Percentiles rank a stretch among this genome's conserved stretches.
Evolutionary conservation across 148 eudicot species (phyloP).

Genomic region (Limonium bicolor): DNA sequence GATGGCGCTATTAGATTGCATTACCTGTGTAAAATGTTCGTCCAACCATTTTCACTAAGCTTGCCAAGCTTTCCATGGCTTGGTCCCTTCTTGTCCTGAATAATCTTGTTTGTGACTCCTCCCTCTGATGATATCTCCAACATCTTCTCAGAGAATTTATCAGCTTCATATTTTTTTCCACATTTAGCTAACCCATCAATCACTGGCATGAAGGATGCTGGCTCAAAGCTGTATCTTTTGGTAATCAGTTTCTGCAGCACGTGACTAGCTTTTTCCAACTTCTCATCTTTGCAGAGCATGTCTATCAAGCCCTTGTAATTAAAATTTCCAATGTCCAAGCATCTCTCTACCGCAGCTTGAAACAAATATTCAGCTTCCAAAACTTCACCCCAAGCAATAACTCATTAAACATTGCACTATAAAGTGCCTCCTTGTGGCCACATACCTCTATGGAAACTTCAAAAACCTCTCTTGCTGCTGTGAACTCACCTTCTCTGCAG

Average conservation of each 20-base stretch:
- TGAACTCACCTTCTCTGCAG: slow-evolving; percentile 74
- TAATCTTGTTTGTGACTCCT: slow-evolving; percentile 25
- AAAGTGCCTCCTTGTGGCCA: slow-evolving; percentile 67
- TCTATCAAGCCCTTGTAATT: slow-evolving; percentile 54
- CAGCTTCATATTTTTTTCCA: slow-evolving; percentile 66
- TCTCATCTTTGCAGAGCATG: slow-evolving; percentile 44
- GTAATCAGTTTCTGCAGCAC: slow-evolving; percentile 39
- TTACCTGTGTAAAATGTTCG: slow-evolving; percentile 75
- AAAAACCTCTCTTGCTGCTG: slow-evolving; percentile 78
- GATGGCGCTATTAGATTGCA: neutral
- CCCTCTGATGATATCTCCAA: slow-evolving; percentile 41
- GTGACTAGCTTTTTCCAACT: slow-evolving; percentile 43
- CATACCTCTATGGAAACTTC: slow-evolving; percentile 42
- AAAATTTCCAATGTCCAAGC: slow-evolving; percentile 54
- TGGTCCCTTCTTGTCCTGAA: slow-evolving; percentile 9
- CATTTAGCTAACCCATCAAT: slow-evolving; percentile 47
- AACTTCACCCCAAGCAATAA: slow-evolving; percentile 63
- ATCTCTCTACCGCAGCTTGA: slow-evolving; percentile 41
- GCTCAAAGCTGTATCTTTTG: slow-evolving; percentile 64
- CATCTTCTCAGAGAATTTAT: slow-evolving; percentile 75
- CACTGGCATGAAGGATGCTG: slow-evolving; percentile 73
- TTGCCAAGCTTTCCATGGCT: slow-evolving; percentile 17
- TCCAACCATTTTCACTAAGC: slow-evolving; percentile 38
- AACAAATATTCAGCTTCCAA: slow-evolving; percentile 59
- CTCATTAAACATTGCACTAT: slow-evolving; percentile 59